phyloP scores from a whole-genome alignment of 164 flowering plant genomes.

The Berberis vulgaris region DNA sequence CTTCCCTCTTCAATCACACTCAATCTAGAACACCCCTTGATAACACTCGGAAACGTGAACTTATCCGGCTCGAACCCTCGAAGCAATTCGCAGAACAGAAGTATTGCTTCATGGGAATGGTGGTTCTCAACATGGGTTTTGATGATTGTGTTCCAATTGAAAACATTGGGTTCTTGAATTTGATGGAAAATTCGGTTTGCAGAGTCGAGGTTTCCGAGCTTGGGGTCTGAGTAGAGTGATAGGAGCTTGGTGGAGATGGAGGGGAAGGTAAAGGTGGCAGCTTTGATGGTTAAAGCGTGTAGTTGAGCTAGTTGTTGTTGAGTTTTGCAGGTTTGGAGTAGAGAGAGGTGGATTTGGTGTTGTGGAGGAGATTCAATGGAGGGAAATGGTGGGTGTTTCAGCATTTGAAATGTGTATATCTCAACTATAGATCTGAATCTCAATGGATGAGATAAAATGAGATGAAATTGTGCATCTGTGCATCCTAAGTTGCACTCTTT shows the following conservation, averaged over 20 bases:
- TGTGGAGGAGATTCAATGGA: not conserved
- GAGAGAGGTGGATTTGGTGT: slow-evolving; percentile 7
- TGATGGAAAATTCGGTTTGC: slow-evolving; percentile 18
- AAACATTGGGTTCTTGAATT: slow-evolving; percentile 18
- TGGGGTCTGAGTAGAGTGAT: slow-evolving; percentile 6
- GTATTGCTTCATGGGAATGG: slow-evolving; percentile 19
- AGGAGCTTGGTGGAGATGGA: slow-evolving; percentile 11
- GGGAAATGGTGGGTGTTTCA: slow-evolving; percentile 2
- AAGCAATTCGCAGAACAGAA: slow-evolving; percentile 22
- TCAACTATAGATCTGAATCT: too few relatives aligned
- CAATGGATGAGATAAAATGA: too few relatives aligned
- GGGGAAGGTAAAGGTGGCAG: slow-evolving; percentile 5
- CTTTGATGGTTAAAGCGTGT: slow-evolving; percentile 13
- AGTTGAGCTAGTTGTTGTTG: slow-evolving; percentile 9
- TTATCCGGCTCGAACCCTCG: slow-evolving; percentile 14
- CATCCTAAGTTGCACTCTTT: too few relatives aligned
- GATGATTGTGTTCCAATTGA: slow-evolving; percentile 26
- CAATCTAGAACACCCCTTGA: slow-evolving; percentile 28
- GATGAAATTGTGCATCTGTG: too few relatives aligned
- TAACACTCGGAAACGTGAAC: slow-evolving; percentile 30
- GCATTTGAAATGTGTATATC: slow-evolving; percentile 1
- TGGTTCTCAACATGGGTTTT: slow-evolving; percentile 27
- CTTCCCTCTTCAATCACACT: slow-evolving; percentile 26
- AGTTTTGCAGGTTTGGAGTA: slow-evolving; percentile 8
- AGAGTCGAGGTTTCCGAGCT: slow-evolving; percentile 6